phyloP scores from a whole-genome alignment of 73 alveolate species.

The Paramecium primaurelia region DNA sequence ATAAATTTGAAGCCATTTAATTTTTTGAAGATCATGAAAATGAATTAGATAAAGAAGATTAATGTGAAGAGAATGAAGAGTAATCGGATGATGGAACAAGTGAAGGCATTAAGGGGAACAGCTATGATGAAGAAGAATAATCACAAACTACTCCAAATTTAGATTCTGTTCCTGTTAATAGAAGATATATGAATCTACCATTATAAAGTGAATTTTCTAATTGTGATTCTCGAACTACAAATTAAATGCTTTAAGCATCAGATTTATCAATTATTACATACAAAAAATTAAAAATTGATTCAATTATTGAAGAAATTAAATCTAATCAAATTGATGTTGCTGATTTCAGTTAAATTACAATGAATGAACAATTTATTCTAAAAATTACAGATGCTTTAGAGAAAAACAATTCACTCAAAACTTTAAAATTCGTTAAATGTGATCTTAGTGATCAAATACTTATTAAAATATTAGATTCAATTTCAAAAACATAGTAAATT shows the following conservation, averaged over 20 bases:
- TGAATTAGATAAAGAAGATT: not conserved
- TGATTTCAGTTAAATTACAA: not conserved
- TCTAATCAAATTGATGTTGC: not conserved
- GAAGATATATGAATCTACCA: not conserved
- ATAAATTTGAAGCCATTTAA: not conserved
- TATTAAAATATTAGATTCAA: not conserved
- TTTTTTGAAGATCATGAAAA: not conserved
- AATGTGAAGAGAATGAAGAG: not conserved
- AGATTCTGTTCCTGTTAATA: not conserved
- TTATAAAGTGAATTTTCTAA: not conserved
- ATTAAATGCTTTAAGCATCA: not conserved
- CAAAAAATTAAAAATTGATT: not conserved
- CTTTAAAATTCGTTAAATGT: not conserved
- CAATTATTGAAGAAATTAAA: not conserved
- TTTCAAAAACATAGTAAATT: not conserved
- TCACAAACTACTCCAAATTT: not conserved
- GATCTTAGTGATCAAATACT: not conserved
- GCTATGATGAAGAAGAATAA: not conserved
- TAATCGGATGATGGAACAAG: not conserved
- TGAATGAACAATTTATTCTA: not conserved
- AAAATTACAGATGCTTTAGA: not conserved
- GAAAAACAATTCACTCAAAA: not conserved
- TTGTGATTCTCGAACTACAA: not conserved
- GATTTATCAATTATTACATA: not conserved
- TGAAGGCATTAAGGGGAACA: not conserved